These are phyloP conservation scores for Pseudisothecium myosuroides DNA, from an alignment of 225 moss, liverwort and hornwort species.

Conservation along the genomic window DNA sequence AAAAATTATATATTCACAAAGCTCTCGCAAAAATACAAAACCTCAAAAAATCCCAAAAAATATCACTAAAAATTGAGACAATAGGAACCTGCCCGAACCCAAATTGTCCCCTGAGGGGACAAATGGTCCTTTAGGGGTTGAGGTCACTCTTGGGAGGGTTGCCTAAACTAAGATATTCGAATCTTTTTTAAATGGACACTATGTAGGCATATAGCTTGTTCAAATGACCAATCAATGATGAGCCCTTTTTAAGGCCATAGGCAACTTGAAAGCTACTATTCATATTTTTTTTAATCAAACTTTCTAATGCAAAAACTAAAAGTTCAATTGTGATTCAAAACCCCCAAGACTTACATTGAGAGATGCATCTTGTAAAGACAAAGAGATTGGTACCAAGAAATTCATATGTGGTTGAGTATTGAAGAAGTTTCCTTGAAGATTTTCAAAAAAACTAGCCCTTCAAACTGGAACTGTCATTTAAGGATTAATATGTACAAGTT, in stretches of 20 bases:
- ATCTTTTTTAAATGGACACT: background rate
- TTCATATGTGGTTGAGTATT: background rate
- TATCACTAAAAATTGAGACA: too few species aligned
- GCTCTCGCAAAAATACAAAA: too few species aligned
- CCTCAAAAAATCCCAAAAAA: too few species aligned
- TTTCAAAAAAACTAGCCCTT: fast-evolving
- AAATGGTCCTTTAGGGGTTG: too few species aligned
- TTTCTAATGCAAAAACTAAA: background rate
- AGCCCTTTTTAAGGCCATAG: background rate
- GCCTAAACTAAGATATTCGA: fast-evolving
- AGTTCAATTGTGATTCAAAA: background rate
- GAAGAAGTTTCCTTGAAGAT: background rate
- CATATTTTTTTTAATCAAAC: too few species aligned
- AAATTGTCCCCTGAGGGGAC: too few species aligned
- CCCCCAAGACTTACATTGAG: background rate
- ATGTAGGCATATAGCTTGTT: background rate
- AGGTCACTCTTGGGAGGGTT: fast-evolving
- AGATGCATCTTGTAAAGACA: background rate
- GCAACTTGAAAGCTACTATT: background rate
- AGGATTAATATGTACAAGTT: background rate
- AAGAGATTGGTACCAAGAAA: background rate
- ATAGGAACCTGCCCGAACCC: too few species aligned
- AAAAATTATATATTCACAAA: too few species aligned
- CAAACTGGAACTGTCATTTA: fast-evolving
- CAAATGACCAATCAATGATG: background rate